Evolutionary conservation across 441 rosid species (phyloP).

Genomic region (Gossypium davidsonii): DNA sequence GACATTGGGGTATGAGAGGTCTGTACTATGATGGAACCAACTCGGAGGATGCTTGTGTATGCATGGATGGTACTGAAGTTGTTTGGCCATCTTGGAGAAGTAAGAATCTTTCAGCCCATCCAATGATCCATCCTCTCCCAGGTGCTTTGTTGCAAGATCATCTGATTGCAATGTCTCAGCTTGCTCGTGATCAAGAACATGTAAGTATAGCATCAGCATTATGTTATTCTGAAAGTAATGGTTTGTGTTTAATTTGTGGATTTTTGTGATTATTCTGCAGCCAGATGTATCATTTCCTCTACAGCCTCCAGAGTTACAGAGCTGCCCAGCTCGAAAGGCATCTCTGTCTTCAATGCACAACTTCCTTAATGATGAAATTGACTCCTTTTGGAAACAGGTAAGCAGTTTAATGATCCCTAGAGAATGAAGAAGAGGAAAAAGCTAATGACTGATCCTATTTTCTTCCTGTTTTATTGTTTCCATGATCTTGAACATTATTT

Average conservation of each 20-base stretch:
- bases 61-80: conserved; percentile 78
- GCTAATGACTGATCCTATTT: background rate
- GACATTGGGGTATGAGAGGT: conserved; percentile 95
- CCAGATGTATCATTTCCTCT: conserved; percentile 85
- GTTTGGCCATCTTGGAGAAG: conserved; percentile 94
- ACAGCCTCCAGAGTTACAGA: conserved; percentile 65
- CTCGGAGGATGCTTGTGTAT: conserved; percentile 62
- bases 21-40: conserved; percentile 72
- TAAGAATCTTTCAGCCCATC: conserved; percentile 68
- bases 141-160: conserved; percentile 82
- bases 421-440: conserved; percentile 1
- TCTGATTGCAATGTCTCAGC: conserved; percentile 81
- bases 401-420: conserved; percentile 3
- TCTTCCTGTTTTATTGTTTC: background rate
- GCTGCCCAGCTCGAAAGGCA: conserved; percentile 46
- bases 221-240: conserved; percentile 11
- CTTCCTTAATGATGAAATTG: conserved; percentile 78
- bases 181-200: conserved; percentile 90
- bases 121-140: conserved; percentile 83
- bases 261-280: conserved; percentile 41
- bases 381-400: conserved; percentile 88
- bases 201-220: conserved; percentile 39
- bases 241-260: conserved; percentile 17
- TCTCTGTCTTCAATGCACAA: conserved; percentile 66
- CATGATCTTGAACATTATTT: conserved; percentile 1